Evolutionary conservation across 148 eudicot species (phyloP).

Genomic region (Gaultheria prostrata): DNA sequence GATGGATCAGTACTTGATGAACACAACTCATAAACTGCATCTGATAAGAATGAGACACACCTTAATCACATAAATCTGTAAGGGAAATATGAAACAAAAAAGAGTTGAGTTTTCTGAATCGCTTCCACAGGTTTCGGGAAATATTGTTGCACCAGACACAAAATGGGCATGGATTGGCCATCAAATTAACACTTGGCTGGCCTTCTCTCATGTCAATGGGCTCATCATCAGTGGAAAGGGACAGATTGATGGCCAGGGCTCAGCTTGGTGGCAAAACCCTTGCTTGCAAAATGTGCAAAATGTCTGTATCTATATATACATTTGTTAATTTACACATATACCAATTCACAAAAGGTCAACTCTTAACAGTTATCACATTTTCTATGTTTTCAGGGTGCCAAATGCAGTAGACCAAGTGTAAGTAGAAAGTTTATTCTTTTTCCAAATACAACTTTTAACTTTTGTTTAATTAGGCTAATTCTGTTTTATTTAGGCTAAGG

Average conservation of each 20-base stretch:
- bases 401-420: conserved; percentile 37
- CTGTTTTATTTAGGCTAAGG: no score
- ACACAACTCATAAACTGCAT: conserved; percentile 9
- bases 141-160: conserved; percentile 38
- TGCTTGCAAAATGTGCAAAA: conserved; percentile 19
- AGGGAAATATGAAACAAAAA: background rate
- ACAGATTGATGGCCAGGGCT: conserved; percentile 45
- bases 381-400: conserved; percentile 26
- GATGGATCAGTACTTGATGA: background rate
- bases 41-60: conserved; percentile 19
- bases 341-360: background rate
- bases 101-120: background rate
- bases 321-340: background rate
- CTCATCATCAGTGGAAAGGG: conserved; percentile 42
- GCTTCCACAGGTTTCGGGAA: conserved; percentile 41
- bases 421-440: conserved; percentile 11
- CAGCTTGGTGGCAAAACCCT: conserved; percentile 51
- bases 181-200: conserved; percentile 37
- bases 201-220: conserved; percentile 32
- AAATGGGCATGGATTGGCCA: conserved; percentile 34
- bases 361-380: no score
- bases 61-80: conserved; percentile 15
- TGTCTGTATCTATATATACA: conserved; percentile 6
- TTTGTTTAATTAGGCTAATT: no score
- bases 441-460: no score